Evolutionary conservation across 2,329 filamentous ascomycete species (phyloP).

Genomic region (Colletotrichum tropicale): DNA sequence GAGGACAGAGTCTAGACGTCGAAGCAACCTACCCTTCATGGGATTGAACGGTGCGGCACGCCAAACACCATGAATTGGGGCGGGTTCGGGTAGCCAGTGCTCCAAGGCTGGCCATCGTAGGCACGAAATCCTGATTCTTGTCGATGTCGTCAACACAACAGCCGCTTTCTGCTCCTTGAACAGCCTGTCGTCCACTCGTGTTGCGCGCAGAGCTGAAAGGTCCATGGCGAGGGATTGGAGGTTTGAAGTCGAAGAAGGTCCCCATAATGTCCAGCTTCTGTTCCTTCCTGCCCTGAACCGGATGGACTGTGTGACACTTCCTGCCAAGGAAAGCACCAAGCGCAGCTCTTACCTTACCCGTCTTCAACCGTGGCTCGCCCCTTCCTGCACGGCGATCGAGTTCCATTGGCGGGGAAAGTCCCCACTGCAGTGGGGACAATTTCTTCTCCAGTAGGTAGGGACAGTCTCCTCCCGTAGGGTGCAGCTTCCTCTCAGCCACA

Average conservation of each 20-base stretch:
- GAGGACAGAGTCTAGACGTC: not conserved
- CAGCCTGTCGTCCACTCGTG: not conserved
- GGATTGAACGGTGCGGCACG: not conserved
- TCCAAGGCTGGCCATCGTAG: too few species aligned
- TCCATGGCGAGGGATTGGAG: not conserved
- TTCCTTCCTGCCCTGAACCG: not conserved
- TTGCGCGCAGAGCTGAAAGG: not conserved
- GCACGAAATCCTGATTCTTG: not conserved
- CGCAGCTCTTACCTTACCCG: not conserved
- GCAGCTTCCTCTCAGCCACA: not conserved
- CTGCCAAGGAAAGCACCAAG: not conserved
- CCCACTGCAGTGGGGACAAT: not conserved
- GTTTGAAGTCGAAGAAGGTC: not conserved
- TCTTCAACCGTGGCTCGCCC: not conserved
- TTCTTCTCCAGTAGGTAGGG: not conserved
- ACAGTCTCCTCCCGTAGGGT: not conserved
- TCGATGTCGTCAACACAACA: not conserved
- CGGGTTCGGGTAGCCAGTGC: not conserved
- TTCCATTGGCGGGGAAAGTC: not conserved
- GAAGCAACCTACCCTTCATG: not conserved
- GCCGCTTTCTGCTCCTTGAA: not conserved
- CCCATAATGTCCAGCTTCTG: not conserved
- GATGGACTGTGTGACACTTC: not conserved
- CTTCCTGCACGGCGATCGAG: not conserved
- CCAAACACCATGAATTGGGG: not conserved